phyloP scores from a whole-genome alignment of 2,329 filamentous ascomycete genomes.

The Aspergillus texensis region DNA sequence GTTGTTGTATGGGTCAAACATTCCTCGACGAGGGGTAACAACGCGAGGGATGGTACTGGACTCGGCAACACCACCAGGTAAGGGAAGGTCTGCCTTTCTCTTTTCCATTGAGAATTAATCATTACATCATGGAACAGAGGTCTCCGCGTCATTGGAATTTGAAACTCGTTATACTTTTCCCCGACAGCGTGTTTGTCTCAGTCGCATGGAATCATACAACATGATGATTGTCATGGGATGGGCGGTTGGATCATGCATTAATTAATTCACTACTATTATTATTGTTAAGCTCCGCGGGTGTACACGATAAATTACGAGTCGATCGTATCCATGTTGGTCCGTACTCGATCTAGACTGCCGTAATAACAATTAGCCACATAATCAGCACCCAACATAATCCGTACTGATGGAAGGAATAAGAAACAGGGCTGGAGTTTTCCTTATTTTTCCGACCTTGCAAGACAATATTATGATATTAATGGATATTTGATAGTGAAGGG shows the following conservation, averaged over 20 bases:
- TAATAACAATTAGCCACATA: background rate
- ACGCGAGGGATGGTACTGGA: conserved; percentile 14
- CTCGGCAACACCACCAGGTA: background rate
- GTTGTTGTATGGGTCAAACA: conserved; percentile 16
- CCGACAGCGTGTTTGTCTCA: background rate
- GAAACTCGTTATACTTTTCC: background rate
- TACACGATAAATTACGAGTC: background rate
- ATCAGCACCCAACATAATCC: background rate
- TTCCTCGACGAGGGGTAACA: conserved; percentile 3
- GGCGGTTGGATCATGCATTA: background rate
- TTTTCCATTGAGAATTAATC: background rate
- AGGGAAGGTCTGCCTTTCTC: background rate
- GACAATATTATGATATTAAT: background rate
- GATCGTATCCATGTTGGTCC: background rate
- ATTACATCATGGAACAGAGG: conserved; percentile 19
- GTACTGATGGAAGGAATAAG: background rate
- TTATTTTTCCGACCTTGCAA: background rate
- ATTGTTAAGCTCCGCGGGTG: background rate
- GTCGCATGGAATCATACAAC: background rate
- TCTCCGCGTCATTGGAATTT: conserved; percentile 19
- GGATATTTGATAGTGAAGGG: background rate
- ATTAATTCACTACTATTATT: background rate
- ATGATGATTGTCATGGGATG: background rate
- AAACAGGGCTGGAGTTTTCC: background rate
- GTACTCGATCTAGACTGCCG: background rate